Evolutionary conservation across 2,329 filamentous ascomycete genomes (phyloP).

Genomic region (Fusarium acutatum): DNA sequence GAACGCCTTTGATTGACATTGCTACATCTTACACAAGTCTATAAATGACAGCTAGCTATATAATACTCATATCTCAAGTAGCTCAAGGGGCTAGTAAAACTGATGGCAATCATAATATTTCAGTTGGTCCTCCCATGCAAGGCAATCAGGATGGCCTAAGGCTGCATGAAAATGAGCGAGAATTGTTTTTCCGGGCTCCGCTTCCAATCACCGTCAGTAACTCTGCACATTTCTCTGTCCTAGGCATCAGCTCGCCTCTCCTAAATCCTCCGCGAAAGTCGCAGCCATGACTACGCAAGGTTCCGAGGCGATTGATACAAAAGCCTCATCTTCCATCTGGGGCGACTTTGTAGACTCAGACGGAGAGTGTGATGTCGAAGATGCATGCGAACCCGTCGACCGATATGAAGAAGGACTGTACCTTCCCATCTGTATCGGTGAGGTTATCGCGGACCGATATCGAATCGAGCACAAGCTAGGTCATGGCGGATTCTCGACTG

Average conservation of each 20-base stretch:
- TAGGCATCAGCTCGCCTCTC: not conserved
- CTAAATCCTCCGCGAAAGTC: not conserved
- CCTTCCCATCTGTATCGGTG: not conserved
- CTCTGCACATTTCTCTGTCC: not conserved
- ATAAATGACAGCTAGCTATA: not conserved
- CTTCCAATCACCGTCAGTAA: not conserved
- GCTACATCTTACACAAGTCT: not conserved
- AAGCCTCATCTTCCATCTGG: not conserved
- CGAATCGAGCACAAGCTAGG: not conserved
- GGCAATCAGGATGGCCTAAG: not conserved
- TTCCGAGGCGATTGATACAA: not conserved
- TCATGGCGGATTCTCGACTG: not conserved
- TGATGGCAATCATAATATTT: not conserved
- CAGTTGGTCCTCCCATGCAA: not conserved
- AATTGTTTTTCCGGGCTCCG: not conserved
- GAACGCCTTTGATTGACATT: not conserved
- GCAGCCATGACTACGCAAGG: not conserved
- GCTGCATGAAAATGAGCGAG: not conserved
- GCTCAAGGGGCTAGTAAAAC: rapidly evolving
- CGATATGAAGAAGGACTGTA: not conserved
- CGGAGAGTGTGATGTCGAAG: not conserved
- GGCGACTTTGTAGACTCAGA: not conserved
- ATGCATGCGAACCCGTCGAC: not conserved
- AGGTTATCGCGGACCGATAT: not conserved
- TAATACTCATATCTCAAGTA: not conserved